A percentile compares a stretch with the other conserved stretches of the same genome.
Evolutionary conservation across 129 eudicot genomes (phyloP).

Genomic region (Escallonia herrerae): DNA sequence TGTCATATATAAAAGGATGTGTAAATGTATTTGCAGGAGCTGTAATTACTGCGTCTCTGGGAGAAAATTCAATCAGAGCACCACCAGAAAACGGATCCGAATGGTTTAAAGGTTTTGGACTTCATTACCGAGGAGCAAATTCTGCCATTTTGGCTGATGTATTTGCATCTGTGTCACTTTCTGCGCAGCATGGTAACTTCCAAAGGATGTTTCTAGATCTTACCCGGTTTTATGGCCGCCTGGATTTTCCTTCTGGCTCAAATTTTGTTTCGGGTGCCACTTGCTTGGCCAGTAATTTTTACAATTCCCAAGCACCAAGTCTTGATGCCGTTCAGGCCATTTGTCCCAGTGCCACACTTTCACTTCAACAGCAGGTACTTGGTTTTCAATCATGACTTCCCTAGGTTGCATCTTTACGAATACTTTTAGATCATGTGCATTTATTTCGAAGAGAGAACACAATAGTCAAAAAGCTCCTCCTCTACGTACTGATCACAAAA

Average conservation of each 20-base stretch:
- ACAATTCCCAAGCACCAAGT: constrained; percentile 41
- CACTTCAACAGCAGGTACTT: constrained; percentile 86
- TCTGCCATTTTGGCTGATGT: constrained; percentile 64
- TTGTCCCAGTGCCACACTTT: constrained; percentile 59
- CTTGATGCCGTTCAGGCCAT: constrained; percentile 52
- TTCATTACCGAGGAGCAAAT: constrained; percentile 45
- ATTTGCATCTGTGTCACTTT: constrained; percentile 61
- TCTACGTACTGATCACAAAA: too few species aligned
- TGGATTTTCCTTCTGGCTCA: constrained; percentile 83
- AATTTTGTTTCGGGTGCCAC: constrained; percentile 60
- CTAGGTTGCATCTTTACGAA: background rate
- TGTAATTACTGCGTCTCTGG: constrained; percentile 58
- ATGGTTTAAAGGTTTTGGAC: constrained; percentile 30
- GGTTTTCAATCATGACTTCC: background rate
- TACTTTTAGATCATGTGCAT: background rate
- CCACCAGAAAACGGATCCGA: constrained; percentile 19
- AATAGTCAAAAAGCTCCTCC: too few species aligned
- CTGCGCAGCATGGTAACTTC: constrained; percentile 80
- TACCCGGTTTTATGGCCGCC: constrained; percentile 47
- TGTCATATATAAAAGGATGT: background rate
- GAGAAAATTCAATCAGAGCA: constrained; percentile 49
- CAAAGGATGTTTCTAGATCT: constrained; percentile 73
- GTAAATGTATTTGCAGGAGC: constrained; percentile 36
- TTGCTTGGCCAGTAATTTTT: constrained; percentile 46
- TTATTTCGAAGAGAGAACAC: background rate